Evolutionary conservation across 495 filamentous ascomycete genomes (phyloP), one percentile per base, ranked within the genome.

Genomic region (Bryoglossum gracile): DNA sequence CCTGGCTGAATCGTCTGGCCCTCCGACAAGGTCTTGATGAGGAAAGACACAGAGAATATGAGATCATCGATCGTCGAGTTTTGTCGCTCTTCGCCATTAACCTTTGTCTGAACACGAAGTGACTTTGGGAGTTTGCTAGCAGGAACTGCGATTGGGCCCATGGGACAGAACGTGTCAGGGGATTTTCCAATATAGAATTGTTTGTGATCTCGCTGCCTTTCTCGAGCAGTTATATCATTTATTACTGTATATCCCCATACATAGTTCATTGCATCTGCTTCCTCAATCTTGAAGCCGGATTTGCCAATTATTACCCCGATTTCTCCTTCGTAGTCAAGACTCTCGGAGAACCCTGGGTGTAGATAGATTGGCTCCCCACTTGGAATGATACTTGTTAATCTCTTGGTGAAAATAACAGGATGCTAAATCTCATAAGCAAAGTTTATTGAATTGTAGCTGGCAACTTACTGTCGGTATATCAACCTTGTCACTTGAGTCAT

Each of bases 241-340:
- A 68, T 66, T 42, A 57, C 54, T 14, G 67, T 66, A 51, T 74
- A 76, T 22, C 63, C 73, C 8, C 65, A 67, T 22, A 76, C 62
- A 59, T 74, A 71, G 4, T 61, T 53, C 24, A 69, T 62, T n/a
- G 73, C 70, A 1, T 69, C 53, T 8, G 44, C 53, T 32, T 54
- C 54, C 3, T 62, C 44, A 21, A 76, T 65, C 45, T 75, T 60
- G 39, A 69, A 70, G 6, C 67, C 72, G 36, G 68, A 66, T 23
- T 58, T 55, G 6, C 68, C 71, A 43, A 76, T 70, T 3, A 74
- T 49, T 35, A 66, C 51, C 49, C 51, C 80, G 24, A 57, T 50
- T 50, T 57, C 54, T 21, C 54, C 54, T 36, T 37, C 54, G 26
- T 57, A 57, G 36, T 57, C 54, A 16, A 44, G 22, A 16, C 6